Conservation (phyloP, 495 filamentous ascomycete genomes). For the Xylaria sp. region DNA sequence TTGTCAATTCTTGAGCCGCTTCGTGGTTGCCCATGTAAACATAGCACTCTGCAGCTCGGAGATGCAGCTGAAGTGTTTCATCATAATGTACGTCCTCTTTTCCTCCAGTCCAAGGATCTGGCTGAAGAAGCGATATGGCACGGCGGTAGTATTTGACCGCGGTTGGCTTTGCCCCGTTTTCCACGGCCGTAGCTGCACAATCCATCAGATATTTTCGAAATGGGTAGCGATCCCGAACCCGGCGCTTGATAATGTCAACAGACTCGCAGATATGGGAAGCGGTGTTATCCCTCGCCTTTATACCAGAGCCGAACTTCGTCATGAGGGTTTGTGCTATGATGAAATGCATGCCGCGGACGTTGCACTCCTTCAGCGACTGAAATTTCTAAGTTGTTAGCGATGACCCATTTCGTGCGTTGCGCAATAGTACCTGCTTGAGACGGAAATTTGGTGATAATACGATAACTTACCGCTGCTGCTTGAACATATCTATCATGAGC, state of each 20-base stretch:
- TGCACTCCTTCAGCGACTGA: constrained; percentile 66
- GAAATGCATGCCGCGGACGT: constrained; percentile 83
- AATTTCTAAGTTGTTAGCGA: constrained; percentile 13
- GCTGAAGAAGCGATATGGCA: constrained; percentile 78
- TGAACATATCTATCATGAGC: constrained; percentile 83
- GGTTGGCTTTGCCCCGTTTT: constrained; percentile 79
- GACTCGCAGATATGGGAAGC: constrained; percentile 79
- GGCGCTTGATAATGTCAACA: constrained; percentile 71
- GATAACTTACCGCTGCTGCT: constrained; percentile 62
- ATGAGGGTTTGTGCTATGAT: constrained; percentile 80
- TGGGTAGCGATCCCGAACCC: constrained; percentile 61
- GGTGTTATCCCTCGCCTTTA: constrained; percentile 66
- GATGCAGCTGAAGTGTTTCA: constrained; percentile 79
- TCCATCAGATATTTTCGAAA: constrained; percentile 78
- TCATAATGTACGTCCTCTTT: constrained; percentile 78
- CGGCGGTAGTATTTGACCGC: constrained; percentile 79
- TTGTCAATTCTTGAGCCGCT: constrained; percentile 68
- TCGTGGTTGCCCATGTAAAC: constrained; percentile 74
- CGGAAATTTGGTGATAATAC: neutral
- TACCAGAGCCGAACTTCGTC: constrained; percentile 67
- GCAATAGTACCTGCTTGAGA: neutral
- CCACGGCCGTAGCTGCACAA: constrained; percentile 75
- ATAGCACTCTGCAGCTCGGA: constrained; percentile 79
- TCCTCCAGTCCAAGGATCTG: constrained; percentile 76
- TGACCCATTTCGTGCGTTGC: neutral